phyloP scores from a whole-genome alignment of 1,139 yeast genomes.

The Kodamaea anthophila region DNA sequence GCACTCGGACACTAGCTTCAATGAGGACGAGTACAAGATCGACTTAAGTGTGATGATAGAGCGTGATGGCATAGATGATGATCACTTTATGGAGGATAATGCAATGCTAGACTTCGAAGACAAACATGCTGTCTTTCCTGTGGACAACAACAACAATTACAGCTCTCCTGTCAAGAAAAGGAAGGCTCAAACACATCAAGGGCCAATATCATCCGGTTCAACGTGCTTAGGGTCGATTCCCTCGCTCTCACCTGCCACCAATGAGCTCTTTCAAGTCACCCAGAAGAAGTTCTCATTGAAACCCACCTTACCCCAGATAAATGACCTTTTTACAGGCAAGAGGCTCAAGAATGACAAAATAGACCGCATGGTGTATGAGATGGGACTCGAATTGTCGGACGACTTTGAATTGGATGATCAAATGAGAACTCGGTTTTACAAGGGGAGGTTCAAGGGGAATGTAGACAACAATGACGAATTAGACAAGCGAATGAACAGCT shows the following conservation, averaged over 20 bases:
- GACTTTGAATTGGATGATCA: conserved; percentile 32
- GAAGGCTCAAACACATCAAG: not conserved
- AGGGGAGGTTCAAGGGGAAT: conserved; percentile 27
- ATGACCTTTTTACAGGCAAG: conserved; percentile 14
- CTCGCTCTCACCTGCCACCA: conserved; percentile 6
- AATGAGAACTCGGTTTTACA: conserved; percentile 39
- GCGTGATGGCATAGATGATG: not conserved
- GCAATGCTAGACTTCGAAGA: not conserved
- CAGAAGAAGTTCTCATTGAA: conserved; percentile 12
- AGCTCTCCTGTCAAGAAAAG: conserved; percentile 9
- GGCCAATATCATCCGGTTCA: too few relatives aligned
- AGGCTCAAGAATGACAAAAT: conserved; percentile 32
- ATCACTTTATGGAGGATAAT: too few relatives aligned
- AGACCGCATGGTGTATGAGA: conserved; percentile 28
- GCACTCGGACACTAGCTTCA: conserved; percentile 6
- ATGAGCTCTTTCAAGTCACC: conserved; percentile 39
- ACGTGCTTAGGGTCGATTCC: conserved; percentile 1
- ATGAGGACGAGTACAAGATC: conserved; percentile 20
- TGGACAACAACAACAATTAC: not conserved
- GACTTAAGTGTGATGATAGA: conserved; percentile 19
- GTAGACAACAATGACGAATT: conserved; percentile 19
- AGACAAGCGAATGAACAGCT: conserved; percentile 24
- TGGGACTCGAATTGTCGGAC: conserved; percentile 12
- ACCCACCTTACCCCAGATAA: conserved; percentile 1
- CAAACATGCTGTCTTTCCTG: not conserved